A percentile compares a stretch with the other conserved stretches of the same genome.
These are phyloP conservation scores for Talaromyces sp. DNA, from an alignment of 2,329 filamentous ascomycete species.

Conservation along the genomic window DNA sequence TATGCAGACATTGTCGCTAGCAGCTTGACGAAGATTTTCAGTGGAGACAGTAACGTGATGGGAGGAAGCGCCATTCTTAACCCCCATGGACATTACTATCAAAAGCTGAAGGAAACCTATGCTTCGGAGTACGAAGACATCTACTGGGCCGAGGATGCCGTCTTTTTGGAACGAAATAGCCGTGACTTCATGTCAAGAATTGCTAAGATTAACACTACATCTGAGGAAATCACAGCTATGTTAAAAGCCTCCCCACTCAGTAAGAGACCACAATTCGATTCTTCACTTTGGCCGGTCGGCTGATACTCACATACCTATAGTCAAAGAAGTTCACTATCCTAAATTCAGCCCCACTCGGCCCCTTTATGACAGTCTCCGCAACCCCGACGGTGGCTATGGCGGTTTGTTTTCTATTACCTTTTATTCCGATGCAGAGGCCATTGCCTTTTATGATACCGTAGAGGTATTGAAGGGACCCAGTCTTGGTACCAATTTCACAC, in stretches of 20 bases:
- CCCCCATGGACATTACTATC: slow-evolving; percentile 70
- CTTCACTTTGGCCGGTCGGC: not conserved
- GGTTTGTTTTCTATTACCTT: slow-evolving; percentile 87
- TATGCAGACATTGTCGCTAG: slow-evolving; percentile 91
- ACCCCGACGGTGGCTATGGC: slow-evolving; percentile 79
- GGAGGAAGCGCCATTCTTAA: slow-evolving; percentile 74
- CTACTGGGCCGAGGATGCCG: slow-evolving; percentile 89
- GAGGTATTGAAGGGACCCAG: slow-evolving; percentile 92
- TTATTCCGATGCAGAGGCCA: slow-evolving; percentile 67
- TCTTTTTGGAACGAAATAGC: slow-evolving; percentile 96
- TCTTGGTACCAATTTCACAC: slow-evolving; percentile 93
- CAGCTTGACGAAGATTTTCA: slow-evolving; percentile 95
- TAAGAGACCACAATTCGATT: slow-evolving; percentile 31
- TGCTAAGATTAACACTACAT: slow-evolving; percentile 80
- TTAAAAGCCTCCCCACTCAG: slow-evolving; percentile 61
- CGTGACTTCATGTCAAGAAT: slow-evolving; percentile 85
- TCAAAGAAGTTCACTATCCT: slow-evolving; percentile 85
- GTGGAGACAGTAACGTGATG: slow-evolving; percentile 98
- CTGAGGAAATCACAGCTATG: slow-evolving; percentile 78
- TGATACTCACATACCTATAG: slow-evolving; percentile 36
- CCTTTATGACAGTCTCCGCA: slow-evolving; percentile 78
- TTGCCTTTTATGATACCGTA: slow-evolving; percentile 81
- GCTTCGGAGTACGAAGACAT: slow-evolving; percentile 76
- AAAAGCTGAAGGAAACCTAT: slow-evolving; percentile 67
- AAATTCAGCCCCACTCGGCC: slow-evolving; percentile 70